Base-by-base conservation (phyloP, 345 rosid species). In the Arabidopsis arenosa region DNA sequence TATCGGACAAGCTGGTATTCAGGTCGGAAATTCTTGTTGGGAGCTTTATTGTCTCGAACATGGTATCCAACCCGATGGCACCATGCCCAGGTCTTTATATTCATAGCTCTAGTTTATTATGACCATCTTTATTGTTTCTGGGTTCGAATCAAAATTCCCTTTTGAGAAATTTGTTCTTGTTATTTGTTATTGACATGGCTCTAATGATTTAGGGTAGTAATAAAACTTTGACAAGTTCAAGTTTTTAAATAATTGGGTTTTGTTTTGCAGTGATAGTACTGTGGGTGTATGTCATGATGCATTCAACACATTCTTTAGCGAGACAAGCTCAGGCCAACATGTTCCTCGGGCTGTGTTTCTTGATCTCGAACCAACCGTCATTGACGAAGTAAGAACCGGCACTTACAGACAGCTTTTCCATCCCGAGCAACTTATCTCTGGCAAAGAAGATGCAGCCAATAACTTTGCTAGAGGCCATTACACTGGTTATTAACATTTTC, bases 31-130 rank as follows among this genome's bases (percentile, higher is more conserved):
- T 68, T 74, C 93, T 5, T 89, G 93, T 72, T 89, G 89, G 89
- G 93, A 89, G 80, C 91, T 89, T 67, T 86, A 89, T 66, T 86
- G 93, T 79, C 89, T 89, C 60, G 93, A 89, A 79, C 93, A 89
- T 84, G 91, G 84, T 5, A 89, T 89, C 55, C 87, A 89, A 0
- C 88, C 93, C 53, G 93, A 89, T 80, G 93, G 93, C 48, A 80
- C 21, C 56, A 84, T 89, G 93, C 91, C 93, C 28, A 80, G 87
- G 87, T 85, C 53, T 11, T 11, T n/a, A 37, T 15, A 60, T 39
- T 11, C 35, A 18, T 60, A 4, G 9, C 15, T 56, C 32, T 30
- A 30, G 23, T 32, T 57, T 35, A 35, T 57, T 35, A 35, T 32
- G 14, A 17, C 26, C 44, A 58, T 57, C 12, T 36, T 56, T 2